Evolutionary conservation across 2,329 filamentous ascomycete genomes (phyloP), one percentile per base, ranked within the genome.

Genomic region (Aspergillus tamarii): DNA sequence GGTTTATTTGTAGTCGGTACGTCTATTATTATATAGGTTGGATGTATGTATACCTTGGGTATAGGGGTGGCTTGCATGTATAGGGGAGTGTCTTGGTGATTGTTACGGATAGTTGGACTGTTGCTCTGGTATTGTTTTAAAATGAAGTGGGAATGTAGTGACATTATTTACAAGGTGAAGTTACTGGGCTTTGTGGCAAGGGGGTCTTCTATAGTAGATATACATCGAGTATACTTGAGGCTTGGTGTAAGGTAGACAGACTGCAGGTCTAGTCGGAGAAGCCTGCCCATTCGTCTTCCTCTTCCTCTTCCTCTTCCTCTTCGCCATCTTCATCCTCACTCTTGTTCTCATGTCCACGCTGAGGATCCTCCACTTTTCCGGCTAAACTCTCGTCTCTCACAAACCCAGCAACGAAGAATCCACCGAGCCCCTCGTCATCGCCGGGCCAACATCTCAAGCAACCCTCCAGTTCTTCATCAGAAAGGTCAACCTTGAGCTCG

Each of bases 361-460:
- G 1, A 45, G 62, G 43, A 32, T 32, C 60, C 19, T 54, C 57
- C 16, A 32, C 1, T 71, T 64, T 60, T 63, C 67, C 1, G 77
- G 78, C 76, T 76, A 78, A 21, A 77, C 79, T 67, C 74, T 72
- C 62, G 76, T 90, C 86, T 59, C 91, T 84, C 3, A 92, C 85
- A 77, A 99, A 97, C 0, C 86, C 92, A n/a, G 88, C 93, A 23
- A 97, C 91, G 71, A 99, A 99, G 78, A 99, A 98, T 0, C 95
- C 94, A 87, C 97, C 97, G 0, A 94, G 91, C 0, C 93, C 93
- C 66, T 91, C 87, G 11, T 89, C 89, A 69, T 94, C 93, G 30
- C 88, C 91, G 70, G 94, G 91, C 76, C 91, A 89, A 36, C 92
- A 92, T 63, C 94, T 84, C 61, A 97, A 90, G 73, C 93, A 97